Percentiles rank a stretch among this genome's conserved stretches.
These are phyloP conservation scores for Aspergillaceae sp. DNA, from an alignment of 2,329 filamentous ascomycete species.

Conservation along the genomic window DNA sequence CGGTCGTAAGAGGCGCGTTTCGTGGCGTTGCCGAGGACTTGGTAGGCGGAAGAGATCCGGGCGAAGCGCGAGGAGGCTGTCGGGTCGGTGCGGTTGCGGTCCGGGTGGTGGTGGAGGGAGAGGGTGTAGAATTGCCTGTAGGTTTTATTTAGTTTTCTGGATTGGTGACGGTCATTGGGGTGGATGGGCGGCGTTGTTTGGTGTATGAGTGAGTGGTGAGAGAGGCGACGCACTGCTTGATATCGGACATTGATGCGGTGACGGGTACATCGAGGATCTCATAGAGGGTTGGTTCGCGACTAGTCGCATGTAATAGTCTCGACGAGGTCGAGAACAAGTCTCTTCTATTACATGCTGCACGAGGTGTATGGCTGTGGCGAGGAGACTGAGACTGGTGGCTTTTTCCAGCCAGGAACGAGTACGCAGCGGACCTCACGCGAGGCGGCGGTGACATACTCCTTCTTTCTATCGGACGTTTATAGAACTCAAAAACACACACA, in stretches of 20 bases:
- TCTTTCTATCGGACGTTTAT: too few relatives aligned
- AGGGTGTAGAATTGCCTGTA: conserved; percentile 69
- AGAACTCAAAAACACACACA: too few relatives aligned
- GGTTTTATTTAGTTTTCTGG: too few relatives aligned
- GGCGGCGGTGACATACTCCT: conserved; percentile 15
- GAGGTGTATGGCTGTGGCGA: neutral
- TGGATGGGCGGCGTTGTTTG: neutral
- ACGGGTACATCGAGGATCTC: conserved; percentile 65
- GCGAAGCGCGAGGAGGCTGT: conserved; percentile 67
- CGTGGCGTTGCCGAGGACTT: conserved; percentile 60
- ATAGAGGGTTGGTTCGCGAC: conserved; percentile 60
- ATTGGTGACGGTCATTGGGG: neutral
- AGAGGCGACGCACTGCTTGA: conserved; percentile 61
- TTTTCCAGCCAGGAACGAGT: neutral
- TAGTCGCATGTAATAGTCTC: conserved; percentile 11
- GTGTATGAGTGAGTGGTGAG: neutral
- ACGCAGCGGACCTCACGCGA: conserved; percentile 9
- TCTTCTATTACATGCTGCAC: neutral
- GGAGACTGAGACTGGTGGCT: neutral
- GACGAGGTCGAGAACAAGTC: conserved; percentile 39
- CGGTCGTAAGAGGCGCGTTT: conserved; percentile 78
- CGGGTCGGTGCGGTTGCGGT: conserved; percentile 73
- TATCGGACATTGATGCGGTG: conserved; percentile 62
- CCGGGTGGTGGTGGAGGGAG: conserved; percentile 86
- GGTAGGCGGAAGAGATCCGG: conserved; percentile 75